Conservation (phyloP, 495 filamentous ascomycete species). For the Penicillium cataractarum region DNA sequence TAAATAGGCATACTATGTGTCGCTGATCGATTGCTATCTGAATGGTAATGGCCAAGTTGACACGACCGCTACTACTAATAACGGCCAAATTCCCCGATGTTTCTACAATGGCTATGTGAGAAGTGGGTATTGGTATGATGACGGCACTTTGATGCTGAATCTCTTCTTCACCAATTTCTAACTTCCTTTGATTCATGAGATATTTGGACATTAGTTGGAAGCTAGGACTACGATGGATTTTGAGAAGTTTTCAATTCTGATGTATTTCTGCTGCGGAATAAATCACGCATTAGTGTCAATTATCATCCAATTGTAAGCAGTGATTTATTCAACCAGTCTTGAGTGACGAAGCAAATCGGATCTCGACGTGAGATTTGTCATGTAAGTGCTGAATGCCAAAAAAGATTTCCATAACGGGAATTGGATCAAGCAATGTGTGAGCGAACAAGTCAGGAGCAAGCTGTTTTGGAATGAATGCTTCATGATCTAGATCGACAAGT, state of each 20-base stretch:
- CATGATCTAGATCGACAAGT: no score
- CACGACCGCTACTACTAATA: background rate
- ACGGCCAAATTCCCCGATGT: constrained; percentile 5
- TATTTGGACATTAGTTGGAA: background rate
- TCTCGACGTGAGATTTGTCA: background rate
- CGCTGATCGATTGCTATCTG: constrained; percentile 8
- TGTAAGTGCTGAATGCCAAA: no score
- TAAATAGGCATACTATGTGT: constrained; percentile 1
- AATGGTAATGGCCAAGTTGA: constrained; percentile 6
- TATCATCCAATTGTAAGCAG: background rate
- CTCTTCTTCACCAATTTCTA: background rate
- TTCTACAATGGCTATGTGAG: constrained; percentile 6
- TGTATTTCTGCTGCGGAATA: no score
- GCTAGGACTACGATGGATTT: background rate
- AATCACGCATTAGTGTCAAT: no score
- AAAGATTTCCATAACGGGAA: background rate
- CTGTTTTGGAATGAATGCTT: no score
- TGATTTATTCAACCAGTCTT: background rate
- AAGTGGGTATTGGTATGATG: constrained; percentile 11
- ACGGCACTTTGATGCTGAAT: constrained; percentile 4
- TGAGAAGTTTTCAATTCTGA: background rate
- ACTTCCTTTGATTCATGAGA: background rate
- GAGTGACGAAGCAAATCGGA: background rate
- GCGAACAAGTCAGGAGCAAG: no score
- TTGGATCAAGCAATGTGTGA: background rate